Evolutionary conservation across 345 rosid genomes (phyloP).

Genomic region (Corchorus olitorius): DNA sequence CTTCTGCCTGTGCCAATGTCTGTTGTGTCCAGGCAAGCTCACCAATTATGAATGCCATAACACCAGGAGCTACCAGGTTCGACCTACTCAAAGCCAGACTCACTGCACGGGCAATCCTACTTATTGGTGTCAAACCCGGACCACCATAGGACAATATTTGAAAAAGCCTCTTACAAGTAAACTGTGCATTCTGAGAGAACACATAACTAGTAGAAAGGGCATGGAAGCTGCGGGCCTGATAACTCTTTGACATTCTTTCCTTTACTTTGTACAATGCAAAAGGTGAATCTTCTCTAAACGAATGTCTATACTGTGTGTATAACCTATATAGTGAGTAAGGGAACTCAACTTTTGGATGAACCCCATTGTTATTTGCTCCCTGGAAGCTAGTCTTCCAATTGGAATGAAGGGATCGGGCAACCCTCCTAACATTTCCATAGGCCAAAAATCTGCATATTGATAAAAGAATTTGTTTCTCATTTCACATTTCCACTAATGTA

Average conservation of each 20-base stretch:
- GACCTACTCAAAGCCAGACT: constrained; percentile 81
- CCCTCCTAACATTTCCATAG: constrained; percentile 37
- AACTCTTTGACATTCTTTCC: constrained; percentile 27
- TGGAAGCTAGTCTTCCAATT: constrained; percentile 27
- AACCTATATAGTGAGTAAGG: constrained; percentile 31
- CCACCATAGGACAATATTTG: constrained; percentile 38
- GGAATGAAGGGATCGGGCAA: constrained; percentile 24
- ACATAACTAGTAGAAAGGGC: constrained; percentile 40
- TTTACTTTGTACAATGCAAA: constrained; percentile 30
- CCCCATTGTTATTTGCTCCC: background rate
- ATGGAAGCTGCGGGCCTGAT: constrained; percentile 34
- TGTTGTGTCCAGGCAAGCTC: constrained; percentile 48
- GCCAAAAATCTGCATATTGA: constrained; percentile 34
- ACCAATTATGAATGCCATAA: constrained; percentile 60
- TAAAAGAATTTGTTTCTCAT: background rate
- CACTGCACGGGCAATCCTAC: constrained; percentile 78
- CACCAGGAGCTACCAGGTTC: constrained; percentile 57
- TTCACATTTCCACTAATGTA: background rate
- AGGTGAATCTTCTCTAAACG: constrained; percentile 29
- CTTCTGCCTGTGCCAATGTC: constrained; percentile 49
- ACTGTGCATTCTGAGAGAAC: constrained; percentile 53
- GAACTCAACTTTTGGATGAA: background rate
- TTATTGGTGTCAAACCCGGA: constrained; percentile 43
- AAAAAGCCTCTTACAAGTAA: constrained; percentile 68
- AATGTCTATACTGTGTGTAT: constrained; percentile 31